Evolutionary conservation across 73 alveolate species (phyloP), one percentile per base, ranked within the genome.

Genomic region (Paramecium sonneborni): DNA sequence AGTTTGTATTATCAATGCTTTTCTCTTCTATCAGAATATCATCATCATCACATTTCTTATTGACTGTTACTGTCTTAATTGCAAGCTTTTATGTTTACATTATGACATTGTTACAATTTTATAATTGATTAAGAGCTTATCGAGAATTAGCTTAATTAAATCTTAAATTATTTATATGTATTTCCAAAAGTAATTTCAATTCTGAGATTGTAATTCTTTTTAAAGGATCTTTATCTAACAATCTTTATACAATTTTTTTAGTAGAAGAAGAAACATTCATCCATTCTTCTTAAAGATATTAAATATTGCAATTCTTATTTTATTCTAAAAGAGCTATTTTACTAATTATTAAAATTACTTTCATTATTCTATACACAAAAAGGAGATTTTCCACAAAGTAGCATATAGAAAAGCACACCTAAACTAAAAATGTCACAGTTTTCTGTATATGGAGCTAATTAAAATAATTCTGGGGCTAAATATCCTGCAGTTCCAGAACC

Each of bases 401-500:
- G 34, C 6, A n/a, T 41, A 79, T 39, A 46, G n/a, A 30, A 79
- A 24, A 79, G 46, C 1, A 79, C 44, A 10, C 90, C 90, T 11
- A 79, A 46, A 44, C 90, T 79, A 79, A 79, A 79, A n/a, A 79
- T 46, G 41, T 79, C 90, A 43, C 90, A 79, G 3, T 41, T 30
- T 24, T 79, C 90, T 18, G 90, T 79, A 79, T 79, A 79, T 1
- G 90, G 90, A 8, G 44, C 20, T 44, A 46, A 41, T 44, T 38
- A 6, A 44, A 79, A 79, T 41, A 79, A 20, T 46, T 79, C 90
- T 3, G 90, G 90, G 1, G 90, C 90, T 4, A 79, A 41, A 44
- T 79, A 79, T 21, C 90, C 90, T 79, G 72, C 90, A 38, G 90
- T 79, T 39, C 90, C 90, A 20, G 46, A 46, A 1, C 90, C 90